Evolutionary conservation across 768 basidiomycete genomes (phyloP).

Genomic region (Hygrophorus pudorinus): DNA sequence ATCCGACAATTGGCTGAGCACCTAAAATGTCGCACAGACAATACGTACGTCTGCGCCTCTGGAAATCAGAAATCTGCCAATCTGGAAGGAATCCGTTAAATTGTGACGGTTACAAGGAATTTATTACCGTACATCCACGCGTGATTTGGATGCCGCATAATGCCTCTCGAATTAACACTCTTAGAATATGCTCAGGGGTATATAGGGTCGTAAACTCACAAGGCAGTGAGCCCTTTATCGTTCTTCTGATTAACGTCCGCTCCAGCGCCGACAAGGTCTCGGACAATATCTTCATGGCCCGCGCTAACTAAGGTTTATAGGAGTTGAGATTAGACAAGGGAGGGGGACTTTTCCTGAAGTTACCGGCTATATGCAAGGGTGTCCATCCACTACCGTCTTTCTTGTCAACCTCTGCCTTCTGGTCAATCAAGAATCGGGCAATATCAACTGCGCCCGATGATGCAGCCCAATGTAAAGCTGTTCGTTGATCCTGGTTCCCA

Average conservation of each 20-base stretch:
- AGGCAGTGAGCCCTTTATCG: constrained; percentile 71
- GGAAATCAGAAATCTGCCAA: constrained; percentile 76
- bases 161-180: constrained; percentile 41
- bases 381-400: constrained; percentile 66
- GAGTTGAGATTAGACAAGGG: neutral
- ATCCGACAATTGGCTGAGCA: constrained; percentile 15
- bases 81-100: constrained; percentile 35
- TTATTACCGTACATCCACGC: constrained; percentile 53
- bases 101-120: no score
- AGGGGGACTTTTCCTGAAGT: constrained; percentile 3
- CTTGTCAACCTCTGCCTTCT: constrained; percentile 58
- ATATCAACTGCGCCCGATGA: constrained; percentile 65
- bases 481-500: constrained; percentile 54
- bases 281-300: constrained; percentile 65
- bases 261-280: constrained; percentile 72
- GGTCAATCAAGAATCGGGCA: constrained; percentile 56
- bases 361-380: constrained; percentile 72
- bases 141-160: constrained; percentile 89
- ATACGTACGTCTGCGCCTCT: constrained; percentile 84
- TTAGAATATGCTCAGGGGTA: neutral
- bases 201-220: constrained; percentile 41
- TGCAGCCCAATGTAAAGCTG: constrained; percentile 82
- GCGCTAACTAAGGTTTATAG: constrained; percentile 53
- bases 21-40: constrained; percentile 21
- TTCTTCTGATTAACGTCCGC: constrained; percentile 75